Base-by-base conservation (phyloP, 1,284 basidiomycete genomes). In the Ustanciosporium gigantosporum region DNA sequence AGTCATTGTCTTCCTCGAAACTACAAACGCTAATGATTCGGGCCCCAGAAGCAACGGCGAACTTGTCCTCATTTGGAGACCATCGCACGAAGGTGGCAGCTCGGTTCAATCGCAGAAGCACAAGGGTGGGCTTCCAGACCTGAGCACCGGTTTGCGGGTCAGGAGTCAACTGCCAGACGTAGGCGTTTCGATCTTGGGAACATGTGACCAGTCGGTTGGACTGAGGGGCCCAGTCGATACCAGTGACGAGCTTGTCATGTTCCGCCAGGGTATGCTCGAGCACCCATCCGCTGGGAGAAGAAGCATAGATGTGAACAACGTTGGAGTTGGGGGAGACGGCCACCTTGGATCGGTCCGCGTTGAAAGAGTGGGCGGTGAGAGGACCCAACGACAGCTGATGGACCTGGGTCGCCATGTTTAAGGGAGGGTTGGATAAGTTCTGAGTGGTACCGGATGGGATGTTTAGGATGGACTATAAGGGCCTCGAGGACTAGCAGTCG, bases 61-160 rank as follows among this genome's bases (percentile, higher is more conserved):
- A 99, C 80, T 99, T 98, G 80, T 96, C 90, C 80, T 98, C 95
- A 71, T 88, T 87, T 2, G 95, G 95, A 77, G 88, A 91, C 95
- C 95, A 99, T 64, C 89, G 85, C 32, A 97, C 95, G 73, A 86
- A 87, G 0, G 95, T 98, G 2, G 95, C 95, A 1, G 94, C 92
- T 32, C 95, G 83, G 79, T 97, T 98, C 81, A 99, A 87, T 46
- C 94, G 85, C 43, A 99, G 83, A 37, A 98, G 80, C 13, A 98
- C 95, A n/a, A 99, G 83, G 0, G 93, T 96, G 2, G 95, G 95
- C 80, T 94, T 94, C 95, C 95, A 99, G 43, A 84, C 76, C 39
- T 83, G 78, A 29, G 42, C 56, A n/a, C 55, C 55, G 0, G 87
- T 88, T 52, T 84, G 82, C 4, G 87, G 83, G 68, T 90, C 87